Evolutionary conservation across 176 grass and related monocot genomes (phyloP), one percentile per base, ranked within the genome.

Genomic region (Urochloa ruziziensis): DNA sequence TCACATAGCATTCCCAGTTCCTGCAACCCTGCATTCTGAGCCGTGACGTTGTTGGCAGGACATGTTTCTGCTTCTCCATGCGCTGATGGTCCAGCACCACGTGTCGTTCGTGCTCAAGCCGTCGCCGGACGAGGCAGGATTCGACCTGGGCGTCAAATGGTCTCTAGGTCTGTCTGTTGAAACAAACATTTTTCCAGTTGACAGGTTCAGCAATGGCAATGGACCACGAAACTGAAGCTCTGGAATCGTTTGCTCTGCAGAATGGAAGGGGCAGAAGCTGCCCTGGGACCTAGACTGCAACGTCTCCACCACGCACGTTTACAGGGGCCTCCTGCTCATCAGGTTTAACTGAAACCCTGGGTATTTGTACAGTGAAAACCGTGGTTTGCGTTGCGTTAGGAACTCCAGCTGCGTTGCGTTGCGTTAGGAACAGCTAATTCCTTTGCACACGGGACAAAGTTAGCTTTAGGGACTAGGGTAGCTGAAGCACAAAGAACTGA

Each of bases 121-220:
- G 5, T 63, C 86, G 46, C 25, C 40, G 12, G 64, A 86, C 25
- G 79, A 83, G 51, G n/a, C 79, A 21, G 89, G 91, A 60, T 84
- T 98, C 36, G 91, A 93, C 25, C 28, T 93, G n/a, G 93, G 91
- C 35, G 2, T 95, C 49, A 81, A 78, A 59, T 95, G 92, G 91
- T 54, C 73, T 19, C 43, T 90, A 88, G 89, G 89, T 88, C 25
- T 32, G 61, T 67, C 60, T 10, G 67, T 80, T 32, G 14, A 53
- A 43, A 21, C 47, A 39, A 54, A 53, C 23, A 57, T 46, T 36
- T 19, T n/a, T 65, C 70, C 64, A 56, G 28, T 28, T 8, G 57
- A 2, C 68, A 76, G 44, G 33, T 52, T n/a, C 21, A 24, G 9
- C 63, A 62, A 17, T 33, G 30, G 9, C 63, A 62, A 17, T 33